Conservation (phyloP, 179 eudicot genomes). For the Silene coronaria region DNA sequence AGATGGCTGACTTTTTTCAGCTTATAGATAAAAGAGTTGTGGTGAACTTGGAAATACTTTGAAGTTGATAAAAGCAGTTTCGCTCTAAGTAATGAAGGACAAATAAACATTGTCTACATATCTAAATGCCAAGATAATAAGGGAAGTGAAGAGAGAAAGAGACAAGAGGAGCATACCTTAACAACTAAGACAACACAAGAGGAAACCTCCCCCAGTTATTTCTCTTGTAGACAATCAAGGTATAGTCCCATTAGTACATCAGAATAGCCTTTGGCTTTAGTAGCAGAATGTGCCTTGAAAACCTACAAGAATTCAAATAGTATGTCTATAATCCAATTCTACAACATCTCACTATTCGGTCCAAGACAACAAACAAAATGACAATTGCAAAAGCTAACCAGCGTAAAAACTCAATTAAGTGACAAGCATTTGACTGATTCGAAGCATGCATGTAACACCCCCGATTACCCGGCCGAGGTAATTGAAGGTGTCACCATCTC, state of each 20-base stretch:
- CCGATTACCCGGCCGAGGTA: too few relatives aligned
- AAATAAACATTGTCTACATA: not conserved
- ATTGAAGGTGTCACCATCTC: too few relatives aligned
- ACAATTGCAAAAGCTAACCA: too few relatives aligned
- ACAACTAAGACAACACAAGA: slow-evolving; percentile 90
- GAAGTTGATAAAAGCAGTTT: not conserved
- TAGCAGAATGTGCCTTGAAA: slow-evolving; percentile 75
- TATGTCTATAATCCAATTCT: too few relatives aligned
- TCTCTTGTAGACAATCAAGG: slow-evolving; percentile 77
- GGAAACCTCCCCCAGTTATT: slow-evolving; percentile 92
- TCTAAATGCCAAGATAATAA: not conserved
- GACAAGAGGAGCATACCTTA: slow-evolving; percentile 47
- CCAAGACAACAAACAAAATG: too few relatives aligned
- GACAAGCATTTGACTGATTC: too few relatives aligned
- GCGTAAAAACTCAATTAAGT: too few relatives aligned
- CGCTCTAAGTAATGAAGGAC: not conserved
- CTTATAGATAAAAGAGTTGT: not conserved
- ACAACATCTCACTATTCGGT: too few relatives aligned
- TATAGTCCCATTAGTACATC: slow-evolving; percentile 95
- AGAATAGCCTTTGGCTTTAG: slow-evolving; percentile 84
- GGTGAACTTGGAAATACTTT: not conserved
- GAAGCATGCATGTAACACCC: too few relatives aligned
- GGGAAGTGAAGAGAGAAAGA: not conserved
- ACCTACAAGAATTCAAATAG: slow-evolving; percentile 39
- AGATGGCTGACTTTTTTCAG: not conserved